Evolutionary conservation across 2,329 filamentous ascomycete species (phyloP).

Genomic region (Aspergillus puulaauensis): DNA sequence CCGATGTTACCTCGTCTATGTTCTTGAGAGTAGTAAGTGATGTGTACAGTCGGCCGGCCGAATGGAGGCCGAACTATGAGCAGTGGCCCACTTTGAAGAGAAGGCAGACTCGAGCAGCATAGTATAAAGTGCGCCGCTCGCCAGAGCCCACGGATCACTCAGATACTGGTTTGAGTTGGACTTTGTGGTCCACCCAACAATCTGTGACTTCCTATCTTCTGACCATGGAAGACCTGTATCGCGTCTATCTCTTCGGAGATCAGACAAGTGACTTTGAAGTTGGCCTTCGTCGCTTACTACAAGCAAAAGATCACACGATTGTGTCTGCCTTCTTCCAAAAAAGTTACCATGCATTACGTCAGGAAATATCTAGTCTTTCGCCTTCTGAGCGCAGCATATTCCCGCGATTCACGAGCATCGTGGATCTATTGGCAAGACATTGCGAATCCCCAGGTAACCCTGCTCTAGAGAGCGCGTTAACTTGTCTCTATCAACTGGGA

Average conservation of each 20-base stretch:
- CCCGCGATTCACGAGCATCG: slow-evolving; percentile 40
- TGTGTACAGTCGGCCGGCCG: not conserved
- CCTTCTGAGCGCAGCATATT: slow-evolving; percentile 35
- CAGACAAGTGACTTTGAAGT: slow-evolving; percentile 45
- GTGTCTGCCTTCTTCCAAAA: slow-evolving; percentile 45
- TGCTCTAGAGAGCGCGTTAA: slow-evolving; percentile 44
- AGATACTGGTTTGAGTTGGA: not conserved
- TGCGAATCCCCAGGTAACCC: slow-evolving; percentile 35
- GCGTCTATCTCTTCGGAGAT: slow-evolving; percentile 49
- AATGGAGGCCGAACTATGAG: not conserved
- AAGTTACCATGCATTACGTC: slow-evolving; percentile 42
- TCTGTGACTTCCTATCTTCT: not conserved
- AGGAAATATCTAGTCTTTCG: slow-evolving; percentile 38
- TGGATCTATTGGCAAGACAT: slow-evolving; percentile 38
- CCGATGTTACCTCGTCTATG: slow-evolving; percentile 2
- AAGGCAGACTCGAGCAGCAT: not conserved
- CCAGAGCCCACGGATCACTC: not conserved
- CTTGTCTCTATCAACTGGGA: slow-evolving; percentile 44
- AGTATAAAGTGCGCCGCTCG: slow-evolving; percentile 4
- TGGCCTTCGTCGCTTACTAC: slow-evolving; percentile 41
- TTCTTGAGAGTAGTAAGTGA: not conserved
- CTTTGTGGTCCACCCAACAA: not conserved
- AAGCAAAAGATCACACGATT: slow-evolving; percentile 43
- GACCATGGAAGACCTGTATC: slow-evolving; percentile 31
- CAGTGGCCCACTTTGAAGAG: not conserved